Conservation (phyloP, 2,329 filamentous ascomycete species). For the Xylaria sp. region DNA sequence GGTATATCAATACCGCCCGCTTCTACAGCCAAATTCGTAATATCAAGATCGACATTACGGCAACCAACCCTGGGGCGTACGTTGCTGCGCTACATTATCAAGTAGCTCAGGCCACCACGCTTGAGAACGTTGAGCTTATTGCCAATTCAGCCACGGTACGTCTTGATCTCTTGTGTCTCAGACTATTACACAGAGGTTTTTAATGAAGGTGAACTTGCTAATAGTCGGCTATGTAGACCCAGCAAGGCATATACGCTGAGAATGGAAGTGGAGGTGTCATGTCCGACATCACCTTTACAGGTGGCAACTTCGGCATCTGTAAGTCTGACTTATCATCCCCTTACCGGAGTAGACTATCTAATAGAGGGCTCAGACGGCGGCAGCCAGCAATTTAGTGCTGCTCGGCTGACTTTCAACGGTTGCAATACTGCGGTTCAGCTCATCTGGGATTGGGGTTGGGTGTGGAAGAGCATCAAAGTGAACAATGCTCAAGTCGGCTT, state of each 20-base stretch:
- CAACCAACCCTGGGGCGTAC: background rate
- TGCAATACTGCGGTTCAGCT: conserved; percentile 66
- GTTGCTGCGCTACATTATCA: conserved; percentile 15
- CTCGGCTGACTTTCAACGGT: conserved; percentile 68
- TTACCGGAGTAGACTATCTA: conserved; percentile 66
- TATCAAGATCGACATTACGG: conserved; percentile 13
- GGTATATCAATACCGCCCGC: conserved; percentile 10
- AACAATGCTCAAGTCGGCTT: conserved; percentile 72
- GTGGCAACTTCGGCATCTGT: conserved; percentile 73
- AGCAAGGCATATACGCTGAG: conserved; percentile 70
- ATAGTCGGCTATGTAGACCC: conserved; percentile 38
- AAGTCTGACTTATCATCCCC: conserved; percentile 60
- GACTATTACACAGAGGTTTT: background rate
- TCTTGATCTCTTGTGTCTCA: background rate
- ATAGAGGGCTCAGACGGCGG: conserved; percentile 66
- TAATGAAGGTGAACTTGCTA: background rate
- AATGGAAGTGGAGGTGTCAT: conserved; percentile 73
- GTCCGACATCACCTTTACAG: conserved; percentile 75
- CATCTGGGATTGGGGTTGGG: conserved; percentile 82
- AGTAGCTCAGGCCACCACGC: conserved; percentile 15
- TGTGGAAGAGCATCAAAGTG: conserved; percentile 73
- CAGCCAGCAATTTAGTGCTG: conserved; percentile 22
- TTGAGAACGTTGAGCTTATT: conserved; percentile 14
- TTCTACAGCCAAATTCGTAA: conserved; percentile 26
- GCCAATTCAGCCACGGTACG: conserved; percentile 14